Evolutionary conservation across 192 early-diverging fungal species (phyloP), one percentile per base, ranked within the genome.

Genomic region (Powellomyces hirtus): DNA sequence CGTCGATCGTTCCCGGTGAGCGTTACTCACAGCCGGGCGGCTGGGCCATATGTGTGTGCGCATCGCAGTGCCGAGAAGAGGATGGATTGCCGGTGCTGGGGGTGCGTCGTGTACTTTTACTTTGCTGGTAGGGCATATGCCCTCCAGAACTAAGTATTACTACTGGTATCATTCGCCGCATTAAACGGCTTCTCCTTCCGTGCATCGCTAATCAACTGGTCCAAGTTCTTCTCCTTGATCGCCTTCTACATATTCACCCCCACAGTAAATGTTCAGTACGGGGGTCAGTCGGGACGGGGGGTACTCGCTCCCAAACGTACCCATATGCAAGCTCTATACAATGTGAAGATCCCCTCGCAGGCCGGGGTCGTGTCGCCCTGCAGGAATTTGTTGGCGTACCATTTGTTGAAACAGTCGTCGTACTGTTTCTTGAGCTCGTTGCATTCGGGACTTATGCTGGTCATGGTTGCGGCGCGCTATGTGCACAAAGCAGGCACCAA

Each of bases 341-440:
- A 76, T 71, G 89, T 82, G 72, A 98, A 95, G 13, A 94, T 66
- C 57, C 89, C 88, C 45, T 91, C 87, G 77, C 95, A 98, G 75
- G 89, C 89, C 24, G 86, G 84, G 1, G 83, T 79, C 14, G 81
- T 83, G 44, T 91, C 87, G 33, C 95, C 94, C 60, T 92, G 90
- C n/a, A 98, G 76, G 65, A 94, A 94, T 77, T 92, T 91, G 73
- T 94, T 92, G 40, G 92, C 88, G 74, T 98, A 98, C 95, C 95
- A 98, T 62, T 89, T 89, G 71, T 94, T 94, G 70, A 98, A 98
- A 72, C 95, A 98, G 29, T 72, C 77, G 40, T 98, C 93, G 66
- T 95, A 98, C 66, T 91, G 80, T 69, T 89, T 61, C 64, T 79
- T 79, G 4, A 79, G 52, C 29, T 75, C 70, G n/a, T 50, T 74